These are phyloP conservation scores for Gossypium aridum DNA, from an alignment of 441 rosid genomes.

Conservation along the genomic window DNA sequence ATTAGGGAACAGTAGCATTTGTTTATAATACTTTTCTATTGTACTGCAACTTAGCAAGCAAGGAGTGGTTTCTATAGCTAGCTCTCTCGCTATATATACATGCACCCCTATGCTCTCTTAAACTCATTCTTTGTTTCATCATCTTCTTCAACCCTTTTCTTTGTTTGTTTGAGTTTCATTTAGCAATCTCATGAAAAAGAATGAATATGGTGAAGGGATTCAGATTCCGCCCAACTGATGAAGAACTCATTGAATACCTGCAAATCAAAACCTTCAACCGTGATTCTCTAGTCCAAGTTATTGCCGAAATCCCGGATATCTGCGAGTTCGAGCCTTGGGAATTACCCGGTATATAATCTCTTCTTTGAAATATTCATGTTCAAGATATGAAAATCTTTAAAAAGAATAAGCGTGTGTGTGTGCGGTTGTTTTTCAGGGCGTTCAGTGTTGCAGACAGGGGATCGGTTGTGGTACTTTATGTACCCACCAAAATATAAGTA, in stretches of 20 bases:
- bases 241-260: constrained; percentile 3
- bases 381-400: too few relatives aligned
- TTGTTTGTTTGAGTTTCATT: not conserved
- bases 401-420: too few relatives aligned
- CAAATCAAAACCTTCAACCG: not conserved
- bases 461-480: not conserved
- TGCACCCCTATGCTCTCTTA: not conserved
- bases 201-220: not conserved
- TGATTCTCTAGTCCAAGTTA: constrained; percentile 4
- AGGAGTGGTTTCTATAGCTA: not conserved
- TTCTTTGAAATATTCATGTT: not conserved
- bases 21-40: not conserved
- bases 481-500: constrained; percentile 2
- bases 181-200: not conserved
- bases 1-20: not conserved
- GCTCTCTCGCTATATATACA: not conserved
- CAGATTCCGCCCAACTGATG: constrained; percentile 2
- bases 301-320: not conserved
- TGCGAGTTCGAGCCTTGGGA: not conserved
- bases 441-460: not conserved
- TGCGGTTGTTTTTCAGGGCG: not conserved
- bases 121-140: not conserved
- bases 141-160: not conserved
- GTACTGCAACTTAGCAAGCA: not conserved
- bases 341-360: not conserved